Evolutionary conservation across 495 filamentous ascomycete species (phyloP), one percentile per base, ranked within the genome.

Genomic region (Clohesyomyces aquaticus): DNA sequence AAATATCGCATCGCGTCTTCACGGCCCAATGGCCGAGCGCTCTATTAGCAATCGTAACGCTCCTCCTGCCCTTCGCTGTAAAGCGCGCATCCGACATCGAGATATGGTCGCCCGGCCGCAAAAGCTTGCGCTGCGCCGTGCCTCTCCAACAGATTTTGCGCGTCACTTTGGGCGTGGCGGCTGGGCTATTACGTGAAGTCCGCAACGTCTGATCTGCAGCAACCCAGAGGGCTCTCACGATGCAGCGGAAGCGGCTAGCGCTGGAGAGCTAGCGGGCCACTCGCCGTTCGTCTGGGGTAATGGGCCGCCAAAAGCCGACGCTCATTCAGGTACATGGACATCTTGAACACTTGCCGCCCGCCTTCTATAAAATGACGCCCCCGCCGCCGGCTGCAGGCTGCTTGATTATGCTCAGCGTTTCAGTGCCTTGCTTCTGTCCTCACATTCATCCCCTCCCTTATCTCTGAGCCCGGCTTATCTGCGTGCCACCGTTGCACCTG

Each of bases 391-490:
- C 45, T 16, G 52, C 22, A 3, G 6, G 3, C 28, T n/a, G 49
- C 6, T 0, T 2, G 3, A 1, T 25, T 32, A 12, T 2, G 19
- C 50, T 3, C 42, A 29, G 3, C n/a, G 10, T 35, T 45, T 38
- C 55, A 38, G 10, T 16, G 23, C 11, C 25, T 9, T 41, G 21
- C 4, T 35, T 14, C 25, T 32, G 28, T 19, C 41, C 48, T 42
- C 51, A 66, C 38, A n/a, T n/a, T n/a, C n/a, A n/a, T n/a, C n/a
- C n/a, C n/a, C 21, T 55, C 4, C 46, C 56, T 48, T 57, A 55
- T 54, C 63, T 66, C 42, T 50, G 14, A 48, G n/a, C n/a, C 3
- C 21, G 11, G 10, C 63, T 66, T 66, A 66, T 66, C 63, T 54
- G 18, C 16, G 63, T 66, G 63, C 22, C 29, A 56, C 63, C 27